Conservation (phyloP, 306 rosid genomes). For the Dalbergia oliveri region DNA sequence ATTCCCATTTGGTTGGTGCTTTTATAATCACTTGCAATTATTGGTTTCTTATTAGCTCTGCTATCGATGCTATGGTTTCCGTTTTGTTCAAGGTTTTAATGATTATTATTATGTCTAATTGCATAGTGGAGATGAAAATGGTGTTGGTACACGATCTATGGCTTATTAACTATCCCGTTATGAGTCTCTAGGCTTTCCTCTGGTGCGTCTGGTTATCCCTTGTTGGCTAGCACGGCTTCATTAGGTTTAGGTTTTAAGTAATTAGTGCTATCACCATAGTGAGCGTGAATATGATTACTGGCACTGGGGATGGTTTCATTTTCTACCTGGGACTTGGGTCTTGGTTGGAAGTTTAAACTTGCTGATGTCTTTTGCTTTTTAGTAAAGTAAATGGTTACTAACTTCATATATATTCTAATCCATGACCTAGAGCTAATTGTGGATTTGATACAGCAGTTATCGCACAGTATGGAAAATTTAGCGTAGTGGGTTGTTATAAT, state of each 20-base stretch:
- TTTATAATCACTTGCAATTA: neutral
- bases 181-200: neutral
- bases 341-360: constrained; percentile 5
- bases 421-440: neutral
- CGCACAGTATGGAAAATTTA: neutral
- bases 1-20: neutral
- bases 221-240: neutral
- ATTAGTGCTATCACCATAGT: too few relatives aligned
- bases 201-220: neutral
- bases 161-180: neutral
- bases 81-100: neutral
- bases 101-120: neutral
- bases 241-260: neutral
- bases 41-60: neutral
- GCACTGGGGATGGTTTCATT: constrained; percentile 6
- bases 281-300: neutral
- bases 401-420: neutral
- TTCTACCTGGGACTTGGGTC: neutral
- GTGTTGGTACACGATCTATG: neutral
- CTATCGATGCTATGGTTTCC: neutral
- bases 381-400: neutral
- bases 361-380: neutral
- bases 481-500: neutral
- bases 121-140: neutral
- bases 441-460: neutral